Evolutionary conservation across 2,329 filamentous ascomycete species (phyloP).

Genomic region (Aspergillus candidus): DNA sequence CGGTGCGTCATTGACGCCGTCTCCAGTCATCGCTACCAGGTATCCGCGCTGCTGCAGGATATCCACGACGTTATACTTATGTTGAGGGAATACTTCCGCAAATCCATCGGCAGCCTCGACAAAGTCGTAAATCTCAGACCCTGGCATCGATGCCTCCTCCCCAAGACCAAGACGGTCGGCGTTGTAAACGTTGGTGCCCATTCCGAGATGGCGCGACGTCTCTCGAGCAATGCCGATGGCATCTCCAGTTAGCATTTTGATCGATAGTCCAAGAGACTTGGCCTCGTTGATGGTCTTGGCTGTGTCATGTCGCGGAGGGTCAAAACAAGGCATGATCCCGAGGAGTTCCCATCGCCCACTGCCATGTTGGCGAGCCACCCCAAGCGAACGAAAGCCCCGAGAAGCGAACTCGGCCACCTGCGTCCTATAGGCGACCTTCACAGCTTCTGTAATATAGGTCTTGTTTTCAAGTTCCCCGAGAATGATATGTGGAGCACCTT

Average conservation of each 20-base stretch:
- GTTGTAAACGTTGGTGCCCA: constrained; percentile 90
- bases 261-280: constrained; percentile 77
- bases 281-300: constrained; percentile 86
- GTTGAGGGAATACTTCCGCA: constrained; percentile 88
- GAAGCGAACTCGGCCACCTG: constrained; percentile 87
- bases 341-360: constrained; percentile 82
- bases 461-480: constrained; percentile 83
- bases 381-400: constrained; percentile 89
- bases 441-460: constrained; percentile 66
- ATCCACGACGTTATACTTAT: constrained; percentile 92
- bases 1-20: constrained; percentile 90
- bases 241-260: constrained; percentile 96
- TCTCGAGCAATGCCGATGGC: constrained; percentile 89
- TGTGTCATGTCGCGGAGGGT: constrained; percentile 85
- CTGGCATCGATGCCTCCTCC: constrained; percentile 85
- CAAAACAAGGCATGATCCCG: constrained; percentile 90
- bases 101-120: constrained; percentile 93
- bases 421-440: constrained; percentile 83
- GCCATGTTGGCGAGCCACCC: constrained; percentile 83
- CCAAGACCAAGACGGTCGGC: constrained; percentile 86
- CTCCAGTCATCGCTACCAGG: constrained; percentile 92
- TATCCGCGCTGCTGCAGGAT: constrained; percentile 91
- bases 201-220: constrained; percentile 82
- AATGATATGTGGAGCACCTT: constrained; percentile 83
- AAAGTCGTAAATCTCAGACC: constrained; percentile 91